Conservation (phyloP, 2,329 filamentous ascomycete species). For the Zymoseptoria pseudotritici region DNA sequence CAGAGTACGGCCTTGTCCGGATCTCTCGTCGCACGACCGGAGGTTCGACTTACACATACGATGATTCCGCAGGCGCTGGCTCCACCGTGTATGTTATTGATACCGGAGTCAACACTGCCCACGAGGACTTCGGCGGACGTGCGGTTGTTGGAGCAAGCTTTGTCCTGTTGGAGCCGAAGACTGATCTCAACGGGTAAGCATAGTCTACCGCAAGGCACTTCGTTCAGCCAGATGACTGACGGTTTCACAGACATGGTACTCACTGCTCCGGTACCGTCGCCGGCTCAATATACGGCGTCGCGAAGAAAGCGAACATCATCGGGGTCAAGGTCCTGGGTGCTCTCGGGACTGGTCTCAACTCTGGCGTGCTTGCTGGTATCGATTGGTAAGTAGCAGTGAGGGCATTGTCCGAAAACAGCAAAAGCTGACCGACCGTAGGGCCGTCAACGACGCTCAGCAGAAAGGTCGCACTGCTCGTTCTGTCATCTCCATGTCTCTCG, state of each 20-base stretch:
- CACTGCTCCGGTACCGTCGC: constrained; percentile 81
- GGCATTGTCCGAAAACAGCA: no score
- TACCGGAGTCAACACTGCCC: constrained; percentile 11
- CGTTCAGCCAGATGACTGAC: constrained; percentile 20
- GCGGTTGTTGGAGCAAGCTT: constrained; percentile 23
- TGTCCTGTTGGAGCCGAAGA: constrained; percentile 16
- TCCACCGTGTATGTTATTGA: constrained; percentile 20
- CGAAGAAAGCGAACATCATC: constrained; percentile 38
- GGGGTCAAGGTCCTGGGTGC: constrained; percentile 45
- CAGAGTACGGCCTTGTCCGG: constrained; percentile 19
- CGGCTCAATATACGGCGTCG: constrained; percentile 50
- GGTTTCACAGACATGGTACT: constrained; percentile 53
- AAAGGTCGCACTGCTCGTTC: constrained; percentile 61
- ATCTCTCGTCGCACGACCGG: constrained; percentile 17
- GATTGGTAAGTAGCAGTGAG: constrained; percentile 21
- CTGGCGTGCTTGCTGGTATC: constrained; percentile 43
- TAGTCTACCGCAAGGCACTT: no score
- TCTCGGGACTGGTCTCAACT: constrained; percentile 37
- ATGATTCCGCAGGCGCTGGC: constrained; percentile 11
- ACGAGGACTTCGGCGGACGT: constrained; percentile 31
- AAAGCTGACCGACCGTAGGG: constrained; percentile 5
- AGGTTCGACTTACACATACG: constrained; percentile 19
- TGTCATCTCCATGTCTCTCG: constrained; percentile 35
- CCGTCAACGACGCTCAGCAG: constrained; percentile 51
- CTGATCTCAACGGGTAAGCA: constrained; percentile 43